Evolutionary conservation across 768 basidiomycete species (phyloP), one percentile per base, ranked within the genome.

Genomic region (Gyrodon lividus): DNA sequence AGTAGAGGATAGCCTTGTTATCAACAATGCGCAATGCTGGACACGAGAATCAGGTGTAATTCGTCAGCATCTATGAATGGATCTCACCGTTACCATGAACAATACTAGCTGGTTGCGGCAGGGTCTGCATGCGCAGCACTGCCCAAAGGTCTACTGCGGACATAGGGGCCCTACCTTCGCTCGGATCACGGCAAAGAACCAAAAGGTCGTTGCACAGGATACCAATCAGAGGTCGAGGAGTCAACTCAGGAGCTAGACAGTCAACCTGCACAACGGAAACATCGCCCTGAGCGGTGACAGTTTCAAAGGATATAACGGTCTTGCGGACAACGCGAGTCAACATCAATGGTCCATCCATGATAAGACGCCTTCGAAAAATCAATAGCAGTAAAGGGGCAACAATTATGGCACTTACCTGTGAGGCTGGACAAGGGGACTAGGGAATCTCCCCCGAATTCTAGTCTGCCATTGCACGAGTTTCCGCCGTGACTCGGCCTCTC

Each of bases 401-500:
- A 49, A 45, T 50, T 20, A 31, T 14, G 22, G 13, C 28, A 60
- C 79, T 65, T 63, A 92, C 89, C 92, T 84, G 73, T 99, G 97
- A 7, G 97, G 97, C 68, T 98, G 97, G 31, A 99, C 97, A 33
- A 99, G 75, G n/a, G 97, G 95, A 52, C 92, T 95, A 7, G 93
- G 94, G 69, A 97, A 98, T 65, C 83, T 89, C 17, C 92, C 91
- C 34, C 87, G 79, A 61, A 99, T 98, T 59, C 92, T 79, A 31
- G 84, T 63, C 71, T 94, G 92, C 91, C 90, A 94, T 63, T 89
- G 84, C 16, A 98, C 89, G 22, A 98, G 82, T 64, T 92, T 90
- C 41, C 86, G 80, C 19, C 97, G 79, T 1, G 91, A 94, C 71
- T 99, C 97, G 2, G 92, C 81, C 59, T 98, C 95, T 2, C 97